phyloP scores from a whole-genome alignment of 345 rosid genomes.

The Raphanus sativus region DNA sequence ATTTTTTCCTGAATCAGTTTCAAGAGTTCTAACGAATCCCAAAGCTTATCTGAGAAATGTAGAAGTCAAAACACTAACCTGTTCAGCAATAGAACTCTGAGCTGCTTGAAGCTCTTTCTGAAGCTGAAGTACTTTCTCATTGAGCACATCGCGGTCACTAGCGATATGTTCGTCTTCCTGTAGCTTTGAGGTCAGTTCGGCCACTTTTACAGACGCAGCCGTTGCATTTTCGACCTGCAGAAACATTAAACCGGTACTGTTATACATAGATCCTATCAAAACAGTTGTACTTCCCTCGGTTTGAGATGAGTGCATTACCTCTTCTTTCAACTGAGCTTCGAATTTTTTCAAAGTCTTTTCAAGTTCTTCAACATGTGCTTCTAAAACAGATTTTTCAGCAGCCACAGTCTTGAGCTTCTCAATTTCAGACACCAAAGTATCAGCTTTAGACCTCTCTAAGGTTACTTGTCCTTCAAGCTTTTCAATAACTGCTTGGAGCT shows the following conservation, averaged over 20 bases:
- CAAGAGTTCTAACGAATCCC: neutral
- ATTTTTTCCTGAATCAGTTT: neutral
- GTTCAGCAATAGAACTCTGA: conserved; percentile 47
- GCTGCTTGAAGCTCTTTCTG: conserved; percentile 55
- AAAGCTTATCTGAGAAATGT: conserved; percentile 9
- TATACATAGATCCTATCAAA: neutral
- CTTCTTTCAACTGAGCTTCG: conserved; percentile 55
- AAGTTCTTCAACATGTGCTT: conserved; percentile 60
- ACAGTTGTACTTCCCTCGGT: neutral
- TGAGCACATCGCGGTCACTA: conserved; percentile 47
- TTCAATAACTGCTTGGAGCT: conserved; percentile 62
- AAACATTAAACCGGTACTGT: neutral
- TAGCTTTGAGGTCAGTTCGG: conserved; percentile 49
- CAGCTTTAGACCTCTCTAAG: conserved; percentile 51
- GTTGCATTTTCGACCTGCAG: conserved; percentile 49
- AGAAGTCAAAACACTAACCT: conserved; percentile 45
- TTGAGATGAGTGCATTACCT: conserved; percentile 43
- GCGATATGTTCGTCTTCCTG: conserved; percentile 48
- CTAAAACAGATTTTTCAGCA: conserved; percentile 55
- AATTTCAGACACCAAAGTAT: conserved; percentile 50
- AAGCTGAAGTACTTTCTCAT: conserved; percentile 50
- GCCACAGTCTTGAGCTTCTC: conserved; percentile 53
- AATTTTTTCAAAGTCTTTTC: conserved; percentile 50
- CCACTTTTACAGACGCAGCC: conserved; percentile 33
- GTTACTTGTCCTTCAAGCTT: conserved; percentile 66